Evolutionary conservation across 2,329 filamentous ascomycete genomes (phyloP), one percentile per base, ranked within the genome.

Genomic region (Ampelomyces quisqualis): DNA sequence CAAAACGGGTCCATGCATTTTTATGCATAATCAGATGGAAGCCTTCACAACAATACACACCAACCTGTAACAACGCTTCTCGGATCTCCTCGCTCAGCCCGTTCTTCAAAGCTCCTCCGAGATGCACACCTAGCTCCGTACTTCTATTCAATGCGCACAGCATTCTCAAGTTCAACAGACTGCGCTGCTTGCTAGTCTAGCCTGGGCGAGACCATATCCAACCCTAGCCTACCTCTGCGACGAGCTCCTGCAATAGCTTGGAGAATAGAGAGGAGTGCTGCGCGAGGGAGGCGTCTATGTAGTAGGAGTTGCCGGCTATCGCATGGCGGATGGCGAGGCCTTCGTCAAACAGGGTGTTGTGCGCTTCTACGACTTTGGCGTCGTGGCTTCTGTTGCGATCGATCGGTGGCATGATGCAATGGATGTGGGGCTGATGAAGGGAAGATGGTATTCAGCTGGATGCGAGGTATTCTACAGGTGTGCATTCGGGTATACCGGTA

Each of bases 91-190:
- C 78, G 0, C 69, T 75, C n/a, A 79, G 64, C 0, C 80, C 80
- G 51, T 84, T 84, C 47, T 75, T 80, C 50, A 79, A 60, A 2
- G 80, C 80, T 0, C 80, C 80, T 28, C 78, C 69, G 10, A 80
- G 72, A 60, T 84, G 80, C 14, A 78, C 72, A 0, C 69, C 79
- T 45, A 84, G 63, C 55, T 84, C 81, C 0, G 75, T 72, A 9
- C 65, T 68, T 5, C 76, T 68, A 53, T 81, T 81, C 49, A 81
- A 67, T 4, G 78, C 78, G 53, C 75, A 77, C 24, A 84, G 65
- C 74, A 84, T 81, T 18, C 74, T 79, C 20, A 84, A 74, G 55
- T 82, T 82, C 20, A 84, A 64, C 40, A 84, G 76, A 34, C 80
- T 73, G 45, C 77, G 73, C 34, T 55, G 52, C 43, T 54, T 51